Percentiles rank a stretch among this genome's conserved stretches.
These are phyloP conservation scores for Pueraria montana DNA, from an alignment of 306 rosid species.

Conservation along the genomic window DNA sequence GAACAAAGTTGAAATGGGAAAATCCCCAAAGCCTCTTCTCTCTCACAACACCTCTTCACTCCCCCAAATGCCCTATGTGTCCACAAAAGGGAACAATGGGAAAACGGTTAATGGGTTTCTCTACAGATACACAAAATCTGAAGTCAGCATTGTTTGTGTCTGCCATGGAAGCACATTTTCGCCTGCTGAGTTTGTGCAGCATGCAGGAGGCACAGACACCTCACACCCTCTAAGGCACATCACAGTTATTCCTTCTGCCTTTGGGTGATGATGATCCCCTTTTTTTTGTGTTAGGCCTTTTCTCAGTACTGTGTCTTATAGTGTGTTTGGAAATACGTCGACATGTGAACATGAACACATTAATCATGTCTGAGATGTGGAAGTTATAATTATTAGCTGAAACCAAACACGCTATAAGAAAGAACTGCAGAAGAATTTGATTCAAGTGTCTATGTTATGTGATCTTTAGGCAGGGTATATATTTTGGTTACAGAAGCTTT, in stretches of 20 bases:
- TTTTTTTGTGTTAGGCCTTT: not conserved
- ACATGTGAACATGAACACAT: not conserved
- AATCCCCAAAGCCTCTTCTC: constrained; percentile 56
- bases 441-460: not conserved
- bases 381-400: not conserved
- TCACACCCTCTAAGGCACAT: constrained; percentile 77
- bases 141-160: constrained; percentile 81
- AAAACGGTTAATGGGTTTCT: constrained; percentile 72
- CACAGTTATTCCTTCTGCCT: constrained; percentile 69
- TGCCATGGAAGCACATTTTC: constrained; percentile 91
- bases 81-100: constrained; percentile 75
- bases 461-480: constrained; percentile 34
- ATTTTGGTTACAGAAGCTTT: constrained; percentile 27
- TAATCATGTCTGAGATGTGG: not conserved
- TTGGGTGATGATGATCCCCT: constrained; percentile 35
- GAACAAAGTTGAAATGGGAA: constrained; percentile 39
- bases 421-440: not conserved
- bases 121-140: constrained; percentile 65
- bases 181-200: constrained; percentile 90
- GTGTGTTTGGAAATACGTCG: not conserved
- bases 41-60: constrained; percentile 25
- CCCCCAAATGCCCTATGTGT: constrained; percentile 78
- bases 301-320: not conserved
- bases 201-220: constrained; percentile 82
- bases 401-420: not conserved